Conservation (phyloP, 768 basidiomycete species). For the Phallus indusiatus region DNA sequence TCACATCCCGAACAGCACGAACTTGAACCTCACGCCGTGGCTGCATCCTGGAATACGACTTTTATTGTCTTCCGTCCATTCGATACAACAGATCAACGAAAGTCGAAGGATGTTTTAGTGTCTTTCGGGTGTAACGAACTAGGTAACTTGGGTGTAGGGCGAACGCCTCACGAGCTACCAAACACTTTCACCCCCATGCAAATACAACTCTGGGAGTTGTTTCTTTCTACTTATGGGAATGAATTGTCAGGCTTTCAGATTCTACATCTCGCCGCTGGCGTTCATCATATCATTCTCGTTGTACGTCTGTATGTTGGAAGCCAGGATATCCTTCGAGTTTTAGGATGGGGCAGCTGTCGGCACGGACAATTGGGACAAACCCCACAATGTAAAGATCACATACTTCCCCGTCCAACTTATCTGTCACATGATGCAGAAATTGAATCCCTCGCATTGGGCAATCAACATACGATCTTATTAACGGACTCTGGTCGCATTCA, state of each 20-base stretch:
- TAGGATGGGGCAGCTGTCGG: constrained; percentile 79
- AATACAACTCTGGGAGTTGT: constrained; percentile 6
- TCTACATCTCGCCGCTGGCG: constrained; percentile 48
- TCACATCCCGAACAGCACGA: constrained; percentile 32
- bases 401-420: constrained; percentile 24
- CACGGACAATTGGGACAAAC: constrained; percentile 72
- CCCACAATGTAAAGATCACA: constrained; percentile 2
- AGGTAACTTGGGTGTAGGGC: constrained; percentile 63
- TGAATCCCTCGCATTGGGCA: constrained; percentile 32
- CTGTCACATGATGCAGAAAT: constrained; percentile 27
- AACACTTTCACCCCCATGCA: not conserved
- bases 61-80: constrained; percentile 50
- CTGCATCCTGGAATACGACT: constrained; percentile 78
- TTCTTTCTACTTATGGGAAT: constrained; percentile 24
- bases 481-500: constrained; percentile 36
- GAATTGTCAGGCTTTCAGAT: constrained; percentile 25
- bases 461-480: constrained; percentile 43
- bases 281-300: constrained; percentile 58
- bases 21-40: constrained; percentile 37
- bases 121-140: constrained; percentile 83
- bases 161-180: constrained; percentile 10
- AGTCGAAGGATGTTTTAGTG: constrained; percentile 41
- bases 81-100: constrained; percentile 13
- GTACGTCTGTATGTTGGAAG: constrained; percentile 23
- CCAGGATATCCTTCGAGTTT: constrained; percentile 25